phyloP scores from a whole-genome alignment of 768 basidiomycete genomes.

The Mrakia gelida region DNA sequence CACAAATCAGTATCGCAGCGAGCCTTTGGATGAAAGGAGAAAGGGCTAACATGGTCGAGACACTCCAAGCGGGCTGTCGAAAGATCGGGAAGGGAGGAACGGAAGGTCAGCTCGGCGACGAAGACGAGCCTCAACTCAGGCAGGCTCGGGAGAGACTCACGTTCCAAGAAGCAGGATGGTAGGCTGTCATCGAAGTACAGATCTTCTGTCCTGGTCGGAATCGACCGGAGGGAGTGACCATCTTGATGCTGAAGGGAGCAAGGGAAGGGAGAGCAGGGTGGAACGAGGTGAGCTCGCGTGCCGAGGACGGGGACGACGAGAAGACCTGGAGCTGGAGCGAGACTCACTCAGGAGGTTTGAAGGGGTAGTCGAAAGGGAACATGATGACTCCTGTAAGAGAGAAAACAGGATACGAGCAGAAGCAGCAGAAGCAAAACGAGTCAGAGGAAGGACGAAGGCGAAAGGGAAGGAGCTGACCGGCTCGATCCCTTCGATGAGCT shows the following conservation, averaged over 20 bases:
- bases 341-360: conserved; percentile 26
- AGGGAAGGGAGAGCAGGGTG: conserved; percentile 62
- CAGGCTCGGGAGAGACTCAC: neutral
- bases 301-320: neutral
- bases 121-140: neutral
- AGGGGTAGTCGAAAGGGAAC: conserved; percentile 83
- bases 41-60: conserved; percentile 63
- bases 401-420: neutral
- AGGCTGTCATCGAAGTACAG: conserved; percentile 80
- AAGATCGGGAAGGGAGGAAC: conserved; percentile 7
- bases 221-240: conserved; percentile 73
- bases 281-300: neutral
- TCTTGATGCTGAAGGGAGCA: conserved; percentile 81
- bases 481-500: conserved; percentile 58
- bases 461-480: neutral
- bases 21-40: neutral
- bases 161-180: conserved; percentile 31
- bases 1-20: neutral
- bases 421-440: neutral
- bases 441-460: neutral
- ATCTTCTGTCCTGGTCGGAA: conserved; percentile 92
- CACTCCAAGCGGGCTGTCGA: conserved; percentile 76
- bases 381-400: conserved; percentile 50
- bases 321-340: neutral
- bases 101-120: conserved; percentile 16